These are phyloP conservation scores for Alternaria sp. DNA, from an alignment of 2,329 filamentous ascomycete species.

Conservation along the genomic window DNA sequence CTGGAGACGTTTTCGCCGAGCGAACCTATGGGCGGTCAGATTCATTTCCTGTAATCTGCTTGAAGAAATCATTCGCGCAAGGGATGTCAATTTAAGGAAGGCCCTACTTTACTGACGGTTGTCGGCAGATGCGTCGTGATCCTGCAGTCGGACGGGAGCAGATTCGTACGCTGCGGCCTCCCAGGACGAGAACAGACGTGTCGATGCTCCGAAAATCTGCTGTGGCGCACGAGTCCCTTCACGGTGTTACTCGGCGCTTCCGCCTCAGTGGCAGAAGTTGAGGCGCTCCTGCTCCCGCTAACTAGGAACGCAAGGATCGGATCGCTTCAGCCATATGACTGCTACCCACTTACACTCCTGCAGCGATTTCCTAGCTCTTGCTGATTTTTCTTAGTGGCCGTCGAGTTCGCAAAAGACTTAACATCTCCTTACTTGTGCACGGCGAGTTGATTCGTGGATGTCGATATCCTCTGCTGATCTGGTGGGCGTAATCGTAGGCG, in stretches of 20 bases:
- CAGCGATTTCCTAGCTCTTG: neutral
- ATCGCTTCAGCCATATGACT: neutral
- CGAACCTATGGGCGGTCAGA: slow-evolving; percentile 10
- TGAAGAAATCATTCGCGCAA: slow-evolving; percentile 5
- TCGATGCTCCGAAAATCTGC: neutral
- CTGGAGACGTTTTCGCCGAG: slow-evolving; percentile 3
- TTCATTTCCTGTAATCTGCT: slow-evolving; percentile 4
- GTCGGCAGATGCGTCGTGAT: slow-evolving; percentile 15
- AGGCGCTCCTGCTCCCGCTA: neutral
- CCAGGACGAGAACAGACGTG: neutral
- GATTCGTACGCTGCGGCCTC: neutral
- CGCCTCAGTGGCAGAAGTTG: neutral
- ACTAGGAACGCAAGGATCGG: neutral
- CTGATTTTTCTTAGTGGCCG: neutral
- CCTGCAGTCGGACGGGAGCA: slow-evolving; percentile 18
- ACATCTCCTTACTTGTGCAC: neutral
- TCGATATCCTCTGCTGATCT: neutral
- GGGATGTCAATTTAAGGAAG: slow-evolving; percentile 8
- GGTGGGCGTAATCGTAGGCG: neutral
- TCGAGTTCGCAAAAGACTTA: neutral
- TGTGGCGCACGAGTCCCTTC: neutral
- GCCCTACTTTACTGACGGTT: slow-evolving; percentile 8
- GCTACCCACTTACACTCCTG: neutral
- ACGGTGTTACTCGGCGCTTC: neutral
- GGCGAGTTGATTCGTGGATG: neutral